Base-by-base conservation (phyloP, 352 stramenopile species). In the Globisporangium mamillatum region DNA sequence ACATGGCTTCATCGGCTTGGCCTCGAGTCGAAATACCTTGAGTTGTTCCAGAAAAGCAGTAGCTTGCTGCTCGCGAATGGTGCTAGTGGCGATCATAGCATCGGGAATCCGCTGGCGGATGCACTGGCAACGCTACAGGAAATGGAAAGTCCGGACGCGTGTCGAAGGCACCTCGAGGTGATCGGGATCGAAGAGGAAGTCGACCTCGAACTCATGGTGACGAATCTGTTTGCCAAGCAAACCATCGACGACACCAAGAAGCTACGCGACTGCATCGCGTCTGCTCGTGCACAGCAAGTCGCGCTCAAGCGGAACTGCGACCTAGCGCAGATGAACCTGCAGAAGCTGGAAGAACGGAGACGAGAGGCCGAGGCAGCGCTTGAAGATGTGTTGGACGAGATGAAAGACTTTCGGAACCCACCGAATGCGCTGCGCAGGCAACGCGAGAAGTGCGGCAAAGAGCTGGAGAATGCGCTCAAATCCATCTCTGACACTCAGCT, bases 1-100 rank as follows among this genome's bases (percentile, higher is more conserved):
- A 74, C 72, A 27, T 95, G 87, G 87, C 72, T 93, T 1, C 71
- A 68, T 55, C 76, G 84, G 0, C 83, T 91, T 32, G 87, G 84
- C 1, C 57, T 93, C 25, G 73, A 82, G 59, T 58, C 68, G 2
- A 77, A 71, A 41, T 91, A 93, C 64, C 36, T 76, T 16, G 68
- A 80, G 9, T 5, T 75, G 20, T 88, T 90, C 56, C 75, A 82
- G 38, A 88, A 81, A 61, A 75, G 66, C 57, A 50, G 4, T 8
- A 54, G 63, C 9, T 72, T 65, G 61, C 20, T 81, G 16, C 5
- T 48, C 4, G 66, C 61, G 2, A 53, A 44, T 36, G 41, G 22
- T 14, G 22, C 24, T 6, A 18, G 12, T 36, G 36, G 22, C 22
- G 22, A 22, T 32, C 32, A 24, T 36, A 22, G 1, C 32, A 7